Evolutionary conservation across 192 early-diverging fungal species (phyloP), one percentile per base, ranked within the genome.

Genomic region (Mortierella antarctica): DNA sequence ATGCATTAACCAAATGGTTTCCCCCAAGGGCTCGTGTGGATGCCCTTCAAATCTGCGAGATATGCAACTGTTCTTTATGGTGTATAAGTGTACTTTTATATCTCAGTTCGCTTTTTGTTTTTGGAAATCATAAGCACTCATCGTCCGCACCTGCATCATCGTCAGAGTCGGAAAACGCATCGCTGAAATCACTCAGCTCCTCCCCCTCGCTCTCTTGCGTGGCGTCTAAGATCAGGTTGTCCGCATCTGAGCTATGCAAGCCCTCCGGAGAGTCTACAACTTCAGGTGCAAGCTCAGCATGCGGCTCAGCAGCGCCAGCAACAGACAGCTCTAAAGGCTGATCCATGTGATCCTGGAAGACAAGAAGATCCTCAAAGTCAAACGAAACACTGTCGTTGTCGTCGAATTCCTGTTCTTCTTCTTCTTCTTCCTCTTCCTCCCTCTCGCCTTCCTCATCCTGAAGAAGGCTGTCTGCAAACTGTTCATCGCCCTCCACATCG

Each of bases 401-500:
- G 11, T 53, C 73, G 5, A 14, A 6, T 17, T 51, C 62, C 11
- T 70, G 56, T 1, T 59, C 68, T 1, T 58, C 62, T 2, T 58
- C 62, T 15, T 41, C 67, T 23, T 65, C 58, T 39, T 65, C 73
- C 6, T 46, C 65, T 8, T 62, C 65, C 40, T 71, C 70, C 6
- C 56, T 40, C 2, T 72, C 70, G 0, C 40, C 74, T 0, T 67
- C 77, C 7, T 80, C 77, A 5, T 67, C 76, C 12, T 61, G 59
- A 45, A 40, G 2, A 63, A 80, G 62, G 13, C 65, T 72, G 15
- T 80, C 70, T 2, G 70, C 62, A 58, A 80, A 80, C 54, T 80
- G 77, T 4, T 80, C 77, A 41, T 80, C 77, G 18, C 77, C 77
- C 14, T 80, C 77, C 5, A 80, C 60, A 23, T 80, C 77, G 13